Evolutionary conservation across 1,284 basidiomycete species (phyloP).

Genomic region (Papiliotrema laurentii): DNA sequence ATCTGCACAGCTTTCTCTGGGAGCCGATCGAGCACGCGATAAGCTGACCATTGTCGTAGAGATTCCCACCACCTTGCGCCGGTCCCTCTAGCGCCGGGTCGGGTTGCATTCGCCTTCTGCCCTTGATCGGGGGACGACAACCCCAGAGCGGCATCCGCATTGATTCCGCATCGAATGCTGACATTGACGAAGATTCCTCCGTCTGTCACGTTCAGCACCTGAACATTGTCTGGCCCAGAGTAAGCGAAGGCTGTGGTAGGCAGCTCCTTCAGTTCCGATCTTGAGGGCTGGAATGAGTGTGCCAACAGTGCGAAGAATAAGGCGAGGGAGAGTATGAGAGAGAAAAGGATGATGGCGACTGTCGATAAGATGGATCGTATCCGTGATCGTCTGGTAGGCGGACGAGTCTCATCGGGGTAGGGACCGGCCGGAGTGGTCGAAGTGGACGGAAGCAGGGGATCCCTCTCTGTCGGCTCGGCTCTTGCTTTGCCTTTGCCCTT

Average conservation of each 20-base stretch:
- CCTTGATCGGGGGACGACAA: slow-evolving; percentile 15
- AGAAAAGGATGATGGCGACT: slow-evolving; percentile 16
- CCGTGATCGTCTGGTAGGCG: slow-evolving; percentile 1
- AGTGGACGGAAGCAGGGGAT: slow-evolving; percentile 13
- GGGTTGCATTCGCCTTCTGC: slow-evolving; percentile 9
- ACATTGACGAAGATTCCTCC: slow-evolving; percentile 39
- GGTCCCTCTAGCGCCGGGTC: slow-evolving; percentile 18
- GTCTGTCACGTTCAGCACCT: slow-evolving; percentile 40
- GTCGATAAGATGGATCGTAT: slow-evolving; percentile 18
- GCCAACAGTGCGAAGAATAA: slow-evolving; percentile 32
- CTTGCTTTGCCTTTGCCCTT: slow-evolving; percentile 16
- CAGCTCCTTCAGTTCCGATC: slow-evolving; percentile 19
- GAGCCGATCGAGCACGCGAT: slow-evolving; percentile 15
- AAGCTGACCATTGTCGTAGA: slow-evolving; percentile 25
- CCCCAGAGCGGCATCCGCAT: slow-evolving; percentile 34
- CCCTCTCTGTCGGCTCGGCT: slow-evolving; percentile 8
- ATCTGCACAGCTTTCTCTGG: slow-evolving; percentile 16
- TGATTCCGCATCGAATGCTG: slow-evolving; percentile 34
- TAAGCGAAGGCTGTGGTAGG: slow-evolving; percentile 29
- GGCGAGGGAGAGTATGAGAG: slow-evolving; percentile 20
- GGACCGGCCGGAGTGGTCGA: not conserved
- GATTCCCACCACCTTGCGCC: slow-evolving; percentile 44
- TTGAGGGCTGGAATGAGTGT: slow-evolving; percentile 32
- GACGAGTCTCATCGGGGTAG: not conserved
- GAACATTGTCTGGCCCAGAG: slow-evolving; percentile 24